Evolutionary conservation across 2,329 filamentous ascomycete genomes (phyloP), one percentile per base, ranked within the genome.

Genomic region (Xylaria digitata): DNA sequence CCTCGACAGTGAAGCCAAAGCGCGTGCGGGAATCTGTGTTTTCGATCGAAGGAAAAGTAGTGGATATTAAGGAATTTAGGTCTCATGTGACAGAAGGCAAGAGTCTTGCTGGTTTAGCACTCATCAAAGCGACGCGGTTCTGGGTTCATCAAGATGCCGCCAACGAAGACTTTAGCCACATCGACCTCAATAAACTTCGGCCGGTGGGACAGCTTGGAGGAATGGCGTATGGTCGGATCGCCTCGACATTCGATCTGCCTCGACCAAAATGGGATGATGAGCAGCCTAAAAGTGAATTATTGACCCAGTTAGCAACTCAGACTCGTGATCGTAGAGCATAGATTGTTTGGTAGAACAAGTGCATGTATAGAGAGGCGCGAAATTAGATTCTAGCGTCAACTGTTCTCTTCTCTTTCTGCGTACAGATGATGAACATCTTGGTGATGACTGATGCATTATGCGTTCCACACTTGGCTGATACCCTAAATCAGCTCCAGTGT

Each of bases 1-100:
- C 53, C 40, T 45, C 53, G 21, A 56, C 53, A 23, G 53, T 56
- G 15, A 43, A 55, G 53, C 42, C 53, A 43, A 55, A 55, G 37
- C 53, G 53, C 6, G 53, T 55, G 23, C 53, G n/a, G 23, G 53
- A 55, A 55, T 55, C 53, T 19, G 23, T 56, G 23, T 56, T 56
- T 32, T 56, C 53, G 5, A 56, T 56, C 8, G 53, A 56, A 37
- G 53, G 53, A 3, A 56, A 56, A 32, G 53, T 56, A 19, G 19
- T 30, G 37, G 53, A 56, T 45, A 56, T 56, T 9, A 56, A 56
- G 15, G 53, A 56, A 15, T 56, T 56, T 34, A 56, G 43, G 13
- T 56, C 53, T 11, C 37, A 56, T 32, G 53, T n/a, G 40, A 45
- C 34, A 9, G 40, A 45, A n/a, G 53, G 53, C 53, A 56, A 56